Evolutionary conservation across 129 eudicot species (phyloP), one percentile per base, ranked within the genome.

Genomic region (Lonicera japonica): DNA sequence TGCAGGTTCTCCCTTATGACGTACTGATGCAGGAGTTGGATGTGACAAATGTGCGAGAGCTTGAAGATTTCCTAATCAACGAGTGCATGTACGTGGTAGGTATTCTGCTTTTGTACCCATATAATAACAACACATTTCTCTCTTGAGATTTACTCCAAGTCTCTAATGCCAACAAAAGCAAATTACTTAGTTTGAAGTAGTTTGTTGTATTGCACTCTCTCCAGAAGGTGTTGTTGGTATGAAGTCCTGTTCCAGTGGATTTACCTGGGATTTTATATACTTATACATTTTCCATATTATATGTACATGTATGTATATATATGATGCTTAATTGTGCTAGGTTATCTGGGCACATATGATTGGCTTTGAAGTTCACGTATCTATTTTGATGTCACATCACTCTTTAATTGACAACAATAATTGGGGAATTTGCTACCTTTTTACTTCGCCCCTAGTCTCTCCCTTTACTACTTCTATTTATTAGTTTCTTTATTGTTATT

Each of bases 81-180:
- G 90, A 91, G 90, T 91, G 97, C 84, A 91, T 91, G 95, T 91
- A 91, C 73, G 90, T 85, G 97, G 97, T 90, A 84, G 47, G 97
- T 86, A 23, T 55, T 67, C 55, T 63, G 24, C 41, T 11, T 59
- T 25, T 9, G 60, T 24, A 0, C 13, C 5, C 50, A 8, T 14
- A 8, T 43, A 43, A 43, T 43, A 2, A 8, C 50, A 1, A 10
- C 50, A 43, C 16, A 14, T 2, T 14, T 8, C 8, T 43, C 50
- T 43, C n/a, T n/a, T n/a, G n/a, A n/a, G 50, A 43, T 11, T 43
- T 43, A 3, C 50, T 43, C 50, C 16, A 3, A n/a, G 5, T 43
- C 16, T 43, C 50, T 11, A 43, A 43, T 43, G 13, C 36, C 16
- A 14, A 43, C 50, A 14, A 43, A 43, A 10, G 16, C 50, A 43